phyloP scores from a whole-genome alignment of 2,329 filamentous ascomycete species.

The Keithomyces neogunnii region DNA sequence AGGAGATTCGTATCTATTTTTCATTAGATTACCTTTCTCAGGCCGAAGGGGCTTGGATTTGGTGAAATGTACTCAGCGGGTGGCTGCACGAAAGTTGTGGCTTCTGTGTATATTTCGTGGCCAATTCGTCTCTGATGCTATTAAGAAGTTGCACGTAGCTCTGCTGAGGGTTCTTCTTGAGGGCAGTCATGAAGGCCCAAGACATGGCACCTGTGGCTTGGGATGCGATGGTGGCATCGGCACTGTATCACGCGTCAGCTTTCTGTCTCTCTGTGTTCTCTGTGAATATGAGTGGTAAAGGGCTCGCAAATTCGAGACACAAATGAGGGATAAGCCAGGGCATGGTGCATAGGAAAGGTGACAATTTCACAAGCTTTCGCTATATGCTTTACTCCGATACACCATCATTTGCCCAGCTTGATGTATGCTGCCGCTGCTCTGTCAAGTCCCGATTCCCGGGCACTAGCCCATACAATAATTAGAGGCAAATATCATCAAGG shows the following conservation, averaged over 20 bases:
- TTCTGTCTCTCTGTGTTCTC: not conserved
- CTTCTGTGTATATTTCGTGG: conserved; percentile 85
- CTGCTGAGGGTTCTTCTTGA: conserved; percentile 96
- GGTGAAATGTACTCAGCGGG: conserved; percentile 66
- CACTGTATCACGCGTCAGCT: conserved; percentile 39
- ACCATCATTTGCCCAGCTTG: too few relatives aligned
- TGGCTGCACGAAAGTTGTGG: conserved; percentile 96
- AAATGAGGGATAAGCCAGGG: too few relatives aligned
- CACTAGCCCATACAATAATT: too few relatives aligned
- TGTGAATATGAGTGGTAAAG: too few relatives aligned
- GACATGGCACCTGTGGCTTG: conserved; percentile 97
- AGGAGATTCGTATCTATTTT: conserved; percentile 48
- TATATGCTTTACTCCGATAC: too few relatives aligned
- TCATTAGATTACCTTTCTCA: conserved; percentile 8
- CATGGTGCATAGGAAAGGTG: too few relatives aligned
- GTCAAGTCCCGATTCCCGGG: too few relatives aligned
- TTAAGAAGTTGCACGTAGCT: conserved; percentile 96
- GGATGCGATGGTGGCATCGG: conserved; percentile 83
- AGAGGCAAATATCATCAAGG: too few relatives aligned
- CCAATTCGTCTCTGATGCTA: conserved; percentile 87
- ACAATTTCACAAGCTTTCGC: too few relatives aligned
- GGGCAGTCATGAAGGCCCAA: conserved; percentile 86
- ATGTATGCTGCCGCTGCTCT: too few relatives aligned
- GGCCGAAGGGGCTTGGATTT: conserved; percentile 3
- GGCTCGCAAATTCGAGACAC: too few relatives aligned